Base-by-base conservation (phyloP, 2,329 filamentous ascomycete genomes). In the Fonsecaea nubica region DNA sequence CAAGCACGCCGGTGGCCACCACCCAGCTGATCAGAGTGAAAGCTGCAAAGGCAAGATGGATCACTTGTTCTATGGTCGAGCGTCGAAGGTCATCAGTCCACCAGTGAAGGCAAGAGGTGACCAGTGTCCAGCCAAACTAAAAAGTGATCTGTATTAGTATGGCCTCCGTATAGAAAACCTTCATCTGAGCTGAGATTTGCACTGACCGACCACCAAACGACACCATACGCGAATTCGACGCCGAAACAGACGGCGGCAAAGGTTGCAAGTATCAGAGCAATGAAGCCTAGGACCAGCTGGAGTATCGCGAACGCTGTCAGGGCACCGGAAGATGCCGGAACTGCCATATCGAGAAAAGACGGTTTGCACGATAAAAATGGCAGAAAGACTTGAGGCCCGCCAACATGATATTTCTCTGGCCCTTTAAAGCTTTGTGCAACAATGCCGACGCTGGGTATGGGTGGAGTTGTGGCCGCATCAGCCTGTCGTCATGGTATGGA, bases 131-230 rank as follows among this genome's bases (percentile, higher is more conserved):
- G 4, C 36, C 25, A 18, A 62, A 48, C 60, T 62, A 58, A n/a
- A 7, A 9, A 25, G 21, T 40, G 35, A 42, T 38, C 21, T 15
- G 55, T 21, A 50, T 12, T 50, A 50, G 45, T 25, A 50, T 50
- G 18, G 9, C 4, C 8, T 25, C 25, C n/a, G 45, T 25, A 42
- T 48, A 59, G 35, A 62, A 15, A 15, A 4, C 9, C 25, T 13
- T 15, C 30, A 55, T 8, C 7, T 18, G 4, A 12, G 33, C 18
- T n/a, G 7, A 12, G 52, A 45, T 15, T 30, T 18, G 13, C 38
- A 62, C 60, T 55, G n/a, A 62, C 60, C 60, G 60, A 62, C 60
- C 60, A 62, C 60, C 60, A 62, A 6, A 62, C 60, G n/a, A 56
- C 48, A 25, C 21, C 48, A 21, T 62, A 62, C 1, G 50, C 60